Conservation (phyloP, 257 asterid species). For the Solanum gandarillasii region DNA sequence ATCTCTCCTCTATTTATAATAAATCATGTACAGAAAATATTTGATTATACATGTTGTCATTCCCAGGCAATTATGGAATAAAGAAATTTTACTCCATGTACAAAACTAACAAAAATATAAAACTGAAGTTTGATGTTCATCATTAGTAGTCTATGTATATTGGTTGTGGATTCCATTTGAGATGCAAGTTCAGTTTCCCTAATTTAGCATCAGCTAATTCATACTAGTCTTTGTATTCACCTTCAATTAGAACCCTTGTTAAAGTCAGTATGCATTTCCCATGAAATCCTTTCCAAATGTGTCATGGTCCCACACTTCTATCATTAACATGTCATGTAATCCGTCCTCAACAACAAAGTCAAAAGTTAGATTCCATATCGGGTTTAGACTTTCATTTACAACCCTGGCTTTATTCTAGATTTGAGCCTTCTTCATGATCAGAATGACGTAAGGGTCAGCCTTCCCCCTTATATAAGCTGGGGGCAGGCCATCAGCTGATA, state of each 20-base stretch:
- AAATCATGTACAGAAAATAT: too few species aligned
- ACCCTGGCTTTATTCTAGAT: too few species aligned
- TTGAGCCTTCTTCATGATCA: too few species aligned
- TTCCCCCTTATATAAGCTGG: too few species aligned
- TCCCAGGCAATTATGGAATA: too few species aligned
- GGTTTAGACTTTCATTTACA: too few species aligned
- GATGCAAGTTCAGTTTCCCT: constrained; percentile 50
- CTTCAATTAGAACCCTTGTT: constrained; percentile 55
- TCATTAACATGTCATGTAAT: constrained; percentile 29
- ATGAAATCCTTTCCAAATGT: constrained; percentile 79
- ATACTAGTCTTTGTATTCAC: constrained; percentile 45
- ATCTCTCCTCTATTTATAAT: too few species aligned
- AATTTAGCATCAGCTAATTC: constrained; percentile 37
- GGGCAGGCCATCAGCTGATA: too few species aligned
- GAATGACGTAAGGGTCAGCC: too few species aligned
- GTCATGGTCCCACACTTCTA: constrained; percentile 85
- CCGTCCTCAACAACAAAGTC: too few species aligned
- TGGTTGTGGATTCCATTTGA: constrained; percentile 77
- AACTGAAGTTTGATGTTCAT: neutral
- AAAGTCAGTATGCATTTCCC: constrained; percentile 79
- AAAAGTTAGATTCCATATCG: too few species aligned
- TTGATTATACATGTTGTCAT: too few species aligned
- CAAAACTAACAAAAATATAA: neutral
- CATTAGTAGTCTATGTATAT: constrained; percentile 29
- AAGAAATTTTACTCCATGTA: neutral